These are phyloP conservation scores for Diplodia seriata DNA, from an alignment of 2,329 filamentous ascomycete genomes.

Conservation along the genomic window DNA sequence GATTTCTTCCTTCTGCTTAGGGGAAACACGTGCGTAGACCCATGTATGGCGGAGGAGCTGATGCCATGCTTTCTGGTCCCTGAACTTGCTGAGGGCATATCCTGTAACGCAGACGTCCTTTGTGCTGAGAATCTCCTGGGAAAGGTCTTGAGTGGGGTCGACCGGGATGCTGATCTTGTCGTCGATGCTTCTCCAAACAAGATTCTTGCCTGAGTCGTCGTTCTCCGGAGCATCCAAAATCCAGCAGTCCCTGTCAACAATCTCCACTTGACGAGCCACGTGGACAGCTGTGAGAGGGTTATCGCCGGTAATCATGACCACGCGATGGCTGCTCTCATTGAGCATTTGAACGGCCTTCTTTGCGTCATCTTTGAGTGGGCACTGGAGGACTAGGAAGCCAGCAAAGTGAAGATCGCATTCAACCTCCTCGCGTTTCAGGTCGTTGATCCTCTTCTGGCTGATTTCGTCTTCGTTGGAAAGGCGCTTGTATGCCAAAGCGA, in stretches of 20 bases:
- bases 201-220: constrained; percentile 76
- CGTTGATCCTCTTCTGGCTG: constrained; percentile 84
- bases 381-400: constrained; percentile 94
- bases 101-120: constrained; percentile 97
- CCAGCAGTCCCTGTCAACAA: constrained; percentile 92
- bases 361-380: constrained; percentile 94
- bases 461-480: constrained; percentile 82
- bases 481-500: constrained; percentile 93
- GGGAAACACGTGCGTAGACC: constrained; percentile 98
- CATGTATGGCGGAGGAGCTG: constrained; percentile 86
- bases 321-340: constrained; percentile 97
- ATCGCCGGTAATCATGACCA: constrained; percentile 99
- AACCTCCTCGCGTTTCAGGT: constrained; percentile 90
- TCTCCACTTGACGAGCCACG: constrained; percentile 93
- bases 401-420: constrained; percentile 87
- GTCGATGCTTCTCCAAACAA: constrained; percentile 95
- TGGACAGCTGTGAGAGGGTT: constrained; percentile 97
- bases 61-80: constrained; percentile 76
- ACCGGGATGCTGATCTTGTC: constrained; percentile 87
- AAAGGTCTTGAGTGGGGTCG: constrained; percentile 80
- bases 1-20: constrained; percentile 99
- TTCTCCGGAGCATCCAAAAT: constrained; percentile 96
- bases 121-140: constrained; percentile 76
- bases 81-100: constrained; percentile 89
- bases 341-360: constrained; percentile 94